Evolutionary conservation across 2,329 filamentous ascomycete species (phyloP), one percentile per base, ranked within the genome.

Genomic region (Didymella keratinophila): DNA sequence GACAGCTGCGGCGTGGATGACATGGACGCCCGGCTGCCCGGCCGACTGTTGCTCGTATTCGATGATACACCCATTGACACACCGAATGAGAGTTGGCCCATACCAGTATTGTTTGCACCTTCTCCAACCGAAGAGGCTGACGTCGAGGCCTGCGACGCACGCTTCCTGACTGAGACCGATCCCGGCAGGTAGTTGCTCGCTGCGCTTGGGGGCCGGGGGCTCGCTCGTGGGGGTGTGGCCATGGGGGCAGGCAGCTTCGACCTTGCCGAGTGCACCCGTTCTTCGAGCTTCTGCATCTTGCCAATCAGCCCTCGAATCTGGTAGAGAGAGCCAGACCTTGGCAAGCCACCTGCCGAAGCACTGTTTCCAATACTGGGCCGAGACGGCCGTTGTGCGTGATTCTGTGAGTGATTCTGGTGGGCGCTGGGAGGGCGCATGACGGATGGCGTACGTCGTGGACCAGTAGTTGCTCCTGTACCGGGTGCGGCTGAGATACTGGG

Each of bases 241-340:
- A 87, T 84, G 2, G 93, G 92, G 1, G 90, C 92, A 2, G 95
- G 95, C 20, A 99, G 85, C 78, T 95, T 97, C 37, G 94, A 97
- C 67, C 93, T 88, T 18, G 90, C 95, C 23, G 89, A 92, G 61
- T 98, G 93, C 10, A 99, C 94, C 43, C 95, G 87, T 63, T 95
- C 92, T 76, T 98, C 95, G 61, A 99, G 88, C 66, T 92, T 91
- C 78, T 97, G 92, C 93, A 98, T 97, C 79, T 98, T 95, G 27
- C 92, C 93, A 58, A 96, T 97, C 64, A 99, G 87, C 28, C 89
- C 90, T 64, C 94, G 92, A 71, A 99, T 96, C 75, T 99, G 95
- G 65, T 91, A 90, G 48, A 99, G 86, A 2, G 95, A 98, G 62
- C 86, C 84, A 28, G 87, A 88, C 60, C 85, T 82, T 43, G 86